These are phyloP conservation scores for Coelastrella sp. DNA, from an alignment of 139 green algal species.

Conservation along the genomic window DNA sequence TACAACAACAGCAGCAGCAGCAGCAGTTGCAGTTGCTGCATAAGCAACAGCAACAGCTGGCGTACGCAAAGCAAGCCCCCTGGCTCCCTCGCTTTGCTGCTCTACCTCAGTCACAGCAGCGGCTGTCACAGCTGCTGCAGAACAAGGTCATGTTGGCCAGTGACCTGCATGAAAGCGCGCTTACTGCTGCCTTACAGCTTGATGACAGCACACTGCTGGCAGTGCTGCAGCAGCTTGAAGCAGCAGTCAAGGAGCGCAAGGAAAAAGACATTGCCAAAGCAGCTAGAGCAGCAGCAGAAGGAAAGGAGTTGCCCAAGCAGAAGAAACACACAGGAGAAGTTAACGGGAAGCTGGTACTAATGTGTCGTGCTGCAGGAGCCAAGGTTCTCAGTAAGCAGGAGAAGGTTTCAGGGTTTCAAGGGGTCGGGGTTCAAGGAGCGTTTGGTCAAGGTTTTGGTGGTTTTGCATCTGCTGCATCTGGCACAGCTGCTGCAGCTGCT, in stretches of 20 bases:
- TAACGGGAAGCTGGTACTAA: conserved; percentile 1
- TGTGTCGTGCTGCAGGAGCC: not conserved
- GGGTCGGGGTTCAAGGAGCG: not conserved
- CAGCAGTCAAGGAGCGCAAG: not conserved
- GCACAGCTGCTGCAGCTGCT: not conserved
- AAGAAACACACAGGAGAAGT: not conserved
- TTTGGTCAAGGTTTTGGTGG: not conserved
- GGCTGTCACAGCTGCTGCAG: not conserved
- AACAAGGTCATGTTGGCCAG: not conserved
- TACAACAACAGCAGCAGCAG: not conserved
- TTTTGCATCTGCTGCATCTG: not conserved
- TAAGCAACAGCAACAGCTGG: conserved; percentile 15
- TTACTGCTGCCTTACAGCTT: not conserved
- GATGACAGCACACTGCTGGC: not conserved
- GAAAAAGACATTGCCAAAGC: not conserved
- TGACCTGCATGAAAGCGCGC: not conserved
- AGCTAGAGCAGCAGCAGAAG: conserved; percentile 12
- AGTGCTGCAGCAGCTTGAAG: not conserved
- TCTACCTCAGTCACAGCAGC: conserved; percentile 7
- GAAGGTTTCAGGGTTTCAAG: not conserved
- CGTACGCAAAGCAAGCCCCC: not conserved
- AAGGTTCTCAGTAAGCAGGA: not conserved
- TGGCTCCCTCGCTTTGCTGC: not conserved
- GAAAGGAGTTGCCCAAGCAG: not conserved
- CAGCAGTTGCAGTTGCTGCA: not conserved